phyloP scores from a whole-genome alignment of 805 yeast species.

The Wickerhamomyces queroliae region DNA sequence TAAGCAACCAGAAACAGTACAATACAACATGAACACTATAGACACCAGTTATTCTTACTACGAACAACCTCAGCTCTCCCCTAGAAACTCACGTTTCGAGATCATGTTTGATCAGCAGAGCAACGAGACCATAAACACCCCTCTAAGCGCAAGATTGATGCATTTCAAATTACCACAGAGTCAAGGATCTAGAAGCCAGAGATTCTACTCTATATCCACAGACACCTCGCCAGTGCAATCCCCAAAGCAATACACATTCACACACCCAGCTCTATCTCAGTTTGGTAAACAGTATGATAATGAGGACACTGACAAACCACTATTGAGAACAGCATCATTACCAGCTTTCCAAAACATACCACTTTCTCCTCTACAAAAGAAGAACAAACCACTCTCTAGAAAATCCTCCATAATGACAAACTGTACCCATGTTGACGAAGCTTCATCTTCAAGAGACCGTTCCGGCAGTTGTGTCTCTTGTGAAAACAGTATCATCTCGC shows the following conservation, averaged over 20 bases:
- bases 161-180: neutral
- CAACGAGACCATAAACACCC: neutral
- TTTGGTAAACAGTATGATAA: too few species aligned
- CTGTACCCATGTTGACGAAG: neutral
- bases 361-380: neutral
- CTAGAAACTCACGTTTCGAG: neutral
- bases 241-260: too few species aligned
- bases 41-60: neutral
- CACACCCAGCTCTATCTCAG: neutral
- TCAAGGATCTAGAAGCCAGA: neutral
- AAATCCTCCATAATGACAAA: neutral
- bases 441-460: neutral
- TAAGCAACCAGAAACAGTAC: too few species aligned
- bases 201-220: neutral
- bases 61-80: neutral
- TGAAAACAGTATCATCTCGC: neutral
- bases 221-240: neutral
- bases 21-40: neutral
- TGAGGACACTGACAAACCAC: neutral
- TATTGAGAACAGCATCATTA: neutral
- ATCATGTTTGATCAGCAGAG: neutral
- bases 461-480: neutral
- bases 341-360: neutral
- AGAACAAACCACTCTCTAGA: neutral
- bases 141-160: neutral